Evolutionary conservation across 805 yeast genomes (phyloP).

Genomic region (Lipomyces sp.): DNA sequence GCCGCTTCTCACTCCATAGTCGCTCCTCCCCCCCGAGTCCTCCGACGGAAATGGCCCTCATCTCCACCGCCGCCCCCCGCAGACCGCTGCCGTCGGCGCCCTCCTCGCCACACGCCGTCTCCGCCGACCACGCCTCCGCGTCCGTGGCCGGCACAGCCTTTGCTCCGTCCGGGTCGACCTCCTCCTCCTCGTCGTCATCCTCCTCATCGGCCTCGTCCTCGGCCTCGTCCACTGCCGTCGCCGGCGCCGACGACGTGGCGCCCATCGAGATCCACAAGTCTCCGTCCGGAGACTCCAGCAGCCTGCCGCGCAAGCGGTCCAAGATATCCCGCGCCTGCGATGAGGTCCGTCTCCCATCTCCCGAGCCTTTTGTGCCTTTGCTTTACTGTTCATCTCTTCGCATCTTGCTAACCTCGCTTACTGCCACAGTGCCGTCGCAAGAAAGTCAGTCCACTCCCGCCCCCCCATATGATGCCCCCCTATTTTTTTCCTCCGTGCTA

Average conservation of each 20-base stretch:
- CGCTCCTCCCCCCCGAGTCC: not conserved
- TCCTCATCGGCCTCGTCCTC: not conserved
- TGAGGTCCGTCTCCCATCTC: conserved; percentile 37
- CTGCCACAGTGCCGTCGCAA: conserved; percentile 41
- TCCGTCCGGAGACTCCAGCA: not conserved
- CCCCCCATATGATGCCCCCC: not conserved
- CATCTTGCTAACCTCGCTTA: not conserved
- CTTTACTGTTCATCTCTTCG: not conserved
- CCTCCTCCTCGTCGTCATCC: not conserved
- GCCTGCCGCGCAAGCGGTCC: conserved; percentile 46
- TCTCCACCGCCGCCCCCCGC: not conserved
- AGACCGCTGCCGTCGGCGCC: not conserved
- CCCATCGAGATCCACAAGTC: not conserved
- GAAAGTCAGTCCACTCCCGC: conserved; percentile 35
- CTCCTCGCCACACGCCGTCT: too few species aligned
- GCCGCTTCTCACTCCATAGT: not conserved
- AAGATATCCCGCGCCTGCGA: conserved; percentile 60
- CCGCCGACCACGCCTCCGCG: not conserved
- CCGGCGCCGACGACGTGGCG: not conserved
- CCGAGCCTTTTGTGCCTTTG: not conserved
- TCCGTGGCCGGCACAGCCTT: not conserved
- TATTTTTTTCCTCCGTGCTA: too few species aligned
- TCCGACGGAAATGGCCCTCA: not conserved
- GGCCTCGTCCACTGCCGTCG: not conserved
- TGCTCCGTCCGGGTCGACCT: not conserved